phyloP scores from a whole-genome alignment of 352 stramenopile genomes.

The Phytophthora ramorum region DNA sequence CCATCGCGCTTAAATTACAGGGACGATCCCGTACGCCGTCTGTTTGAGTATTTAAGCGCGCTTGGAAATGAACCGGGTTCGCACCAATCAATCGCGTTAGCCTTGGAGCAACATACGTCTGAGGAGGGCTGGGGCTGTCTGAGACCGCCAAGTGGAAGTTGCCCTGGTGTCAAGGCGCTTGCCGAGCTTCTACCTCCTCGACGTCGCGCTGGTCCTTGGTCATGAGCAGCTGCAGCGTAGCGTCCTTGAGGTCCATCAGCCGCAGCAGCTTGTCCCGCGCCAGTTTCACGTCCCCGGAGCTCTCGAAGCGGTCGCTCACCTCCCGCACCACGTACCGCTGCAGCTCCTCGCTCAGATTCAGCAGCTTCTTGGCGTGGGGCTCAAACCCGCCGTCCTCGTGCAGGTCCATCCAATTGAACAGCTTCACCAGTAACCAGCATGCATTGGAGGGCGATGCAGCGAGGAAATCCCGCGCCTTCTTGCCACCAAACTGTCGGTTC shows the following conservation, averaged over 20 bases:
- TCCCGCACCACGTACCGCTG: constrained; percentile 60
- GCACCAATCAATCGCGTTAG: constrained; percentile 34
- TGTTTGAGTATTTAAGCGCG: constrained; percentile 24
- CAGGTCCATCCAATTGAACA: constrained; percentile 67
- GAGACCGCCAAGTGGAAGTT: constrained; percentile 9
- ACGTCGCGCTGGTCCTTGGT: constrained; percentile 53
- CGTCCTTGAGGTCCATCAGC: constrained; percentile 61
- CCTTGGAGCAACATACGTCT: background rate
- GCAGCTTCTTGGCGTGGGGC: constrained; percentile 49
- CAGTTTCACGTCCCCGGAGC: constrained; percentile 40
- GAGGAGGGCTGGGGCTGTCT: constrained; percentile 5
- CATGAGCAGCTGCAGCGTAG: constrained; percentile 67
- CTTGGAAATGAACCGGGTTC: constrained; percentile 16
- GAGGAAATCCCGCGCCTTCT: constrained; percentile 47
- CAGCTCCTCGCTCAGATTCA: constrained; percentile 46
- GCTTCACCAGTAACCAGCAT: constrained; percentile 52
- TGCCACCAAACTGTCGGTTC: constrained; percentile 44
- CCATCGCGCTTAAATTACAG: constrained; percentile 10
- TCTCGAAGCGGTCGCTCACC: constrained; percentile 33
- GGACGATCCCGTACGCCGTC: background rate
- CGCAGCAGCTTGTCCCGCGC: constrained; percentile 49
- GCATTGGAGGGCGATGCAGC: constrained; percentile 25
- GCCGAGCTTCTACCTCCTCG: constrained; percentile 30
- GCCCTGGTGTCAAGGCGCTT: constrained; percentile 5
- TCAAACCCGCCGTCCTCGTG: constrained; percentile 60